phyloP scores from a whole-genome alignment of 257 asterid species.

The Solanum corneliomulleri region DNA sequence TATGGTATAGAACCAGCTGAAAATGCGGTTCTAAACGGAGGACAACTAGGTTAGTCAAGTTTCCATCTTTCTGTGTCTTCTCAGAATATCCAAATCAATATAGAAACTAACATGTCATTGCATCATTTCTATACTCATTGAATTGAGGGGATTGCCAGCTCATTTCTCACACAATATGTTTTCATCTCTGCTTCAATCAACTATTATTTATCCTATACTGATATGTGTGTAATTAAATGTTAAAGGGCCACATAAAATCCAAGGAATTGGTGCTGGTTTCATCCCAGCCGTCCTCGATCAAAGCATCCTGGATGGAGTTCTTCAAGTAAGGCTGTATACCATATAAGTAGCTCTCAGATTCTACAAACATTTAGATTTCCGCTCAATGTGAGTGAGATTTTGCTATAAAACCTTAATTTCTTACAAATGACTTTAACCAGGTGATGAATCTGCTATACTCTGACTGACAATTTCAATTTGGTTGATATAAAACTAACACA shows the following conservation, averaged over 20 bases:
- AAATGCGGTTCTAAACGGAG: slow-evolving; percentile 31
- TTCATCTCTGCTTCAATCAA: neutral
- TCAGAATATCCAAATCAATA: neutral
- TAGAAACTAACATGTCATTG: neutral
- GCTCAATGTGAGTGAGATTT: neutral
- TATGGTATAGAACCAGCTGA: slow-evolving; percentile 41
- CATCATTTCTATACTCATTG: neutral
- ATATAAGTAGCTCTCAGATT: neutral
- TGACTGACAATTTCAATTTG: neutral
- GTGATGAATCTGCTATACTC: neutral
- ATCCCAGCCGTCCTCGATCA: slow-evolving; percentile 26
- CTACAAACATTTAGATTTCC: neutral
- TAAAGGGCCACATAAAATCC: slow-evolving; percentile 32
- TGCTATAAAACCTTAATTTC: neutral
- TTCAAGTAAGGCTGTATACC: slow-evolving; percentile 17
- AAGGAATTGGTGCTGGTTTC: slow-evolving; percentile 37
- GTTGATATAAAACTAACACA: neutral
- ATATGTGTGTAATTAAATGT: neutral
- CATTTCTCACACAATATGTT: neutral
- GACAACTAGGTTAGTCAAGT: slow-evolving; percentile 16
- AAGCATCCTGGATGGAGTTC: slow-evolving; percentile 26
- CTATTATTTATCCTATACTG: neutral
- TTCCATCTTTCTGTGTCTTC: neutral
- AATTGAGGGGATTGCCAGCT: neutral
- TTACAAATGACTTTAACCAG: neutral